Conservation (phyloP, 2,329 filamentous ascomycete genomes). For the Nigrospora oryzae region DNA sequence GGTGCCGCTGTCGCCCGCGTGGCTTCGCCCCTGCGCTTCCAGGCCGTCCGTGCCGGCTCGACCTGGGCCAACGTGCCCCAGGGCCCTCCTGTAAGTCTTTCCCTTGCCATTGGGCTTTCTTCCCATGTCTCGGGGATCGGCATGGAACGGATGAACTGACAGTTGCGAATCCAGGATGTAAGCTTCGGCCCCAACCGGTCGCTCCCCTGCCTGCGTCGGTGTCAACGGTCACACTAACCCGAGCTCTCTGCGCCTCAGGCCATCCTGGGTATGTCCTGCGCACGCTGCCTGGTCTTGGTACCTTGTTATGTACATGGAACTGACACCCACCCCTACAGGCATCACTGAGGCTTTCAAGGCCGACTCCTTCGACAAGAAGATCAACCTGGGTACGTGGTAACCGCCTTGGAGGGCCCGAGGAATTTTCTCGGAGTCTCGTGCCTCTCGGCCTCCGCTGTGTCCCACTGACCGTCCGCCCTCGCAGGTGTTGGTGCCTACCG, state of each 20-base stretch:
- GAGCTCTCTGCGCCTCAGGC: constrained; percentile 39
- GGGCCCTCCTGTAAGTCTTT: constrained; percentile 75
- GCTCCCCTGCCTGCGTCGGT: constrained; percentile 23
- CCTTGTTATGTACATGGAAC: background rate
- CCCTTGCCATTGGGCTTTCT: constrained; percentile 2
- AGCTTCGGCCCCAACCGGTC: constrained; percentile 1
- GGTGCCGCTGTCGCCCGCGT: constrained; percentile 31
- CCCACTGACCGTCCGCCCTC: constrained; percentile 1
- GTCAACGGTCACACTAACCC: constrained; percentile 10
- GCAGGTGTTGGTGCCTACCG: constrained; percentile 93
- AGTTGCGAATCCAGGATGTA: constrained; percentile 11
- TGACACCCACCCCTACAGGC: constrained; percentile 34
- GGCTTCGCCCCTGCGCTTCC: constrained; percentile 27
- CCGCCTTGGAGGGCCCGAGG: background rate
- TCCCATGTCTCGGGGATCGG: constrained; percentile 6
- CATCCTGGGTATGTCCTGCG: constrained; percentile 57
- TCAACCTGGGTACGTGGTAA: constrained; percentile 71
- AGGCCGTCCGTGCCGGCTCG: constrained; percentile 53
- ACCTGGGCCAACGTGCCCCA: constrained; percentile 88
- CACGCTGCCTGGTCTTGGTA: constrained; percentile 6
- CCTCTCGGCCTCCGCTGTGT: no score
- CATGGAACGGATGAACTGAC: constrained; percentile 1
- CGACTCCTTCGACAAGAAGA: constrained; percentile 88
- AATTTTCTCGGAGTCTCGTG: background rate
- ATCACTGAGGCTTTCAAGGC: constrained; percentile 99